These are phyloP conservation scores for Telopea speciosissima DNA, from an alignment of 177 flowering plant species.

Conservation along the genomic window DNA sequence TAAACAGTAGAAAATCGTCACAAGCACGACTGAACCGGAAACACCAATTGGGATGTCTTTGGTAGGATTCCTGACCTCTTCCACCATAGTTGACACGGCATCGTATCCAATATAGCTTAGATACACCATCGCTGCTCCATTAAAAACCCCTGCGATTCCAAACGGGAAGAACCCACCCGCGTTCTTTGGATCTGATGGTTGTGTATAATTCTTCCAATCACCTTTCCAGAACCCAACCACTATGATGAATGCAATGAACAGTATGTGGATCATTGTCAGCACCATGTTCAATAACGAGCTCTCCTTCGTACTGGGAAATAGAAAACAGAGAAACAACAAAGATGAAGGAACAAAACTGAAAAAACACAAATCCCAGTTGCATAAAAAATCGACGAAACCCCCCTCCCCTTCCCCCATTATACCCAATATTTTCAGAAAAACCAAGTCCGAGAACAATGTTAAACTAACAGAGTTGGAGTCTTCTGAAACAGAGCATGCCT, in stretches of 20 bases:
- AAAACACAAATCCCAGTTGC: no score
- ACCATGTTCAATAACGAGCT: constrained; percentile 76
- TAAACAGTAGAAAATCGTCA: constrained; percentile 75
- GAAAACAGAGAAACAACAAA: not conserved
- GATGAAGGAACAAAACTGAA: not conserved
- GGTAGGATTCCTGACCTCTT: constrained; percentile 69
- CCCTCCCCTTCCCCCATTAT: no score
- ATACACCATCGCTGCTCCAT: constrained; percentile 86
- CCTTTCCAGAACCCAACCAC: constrained; percentile 70
- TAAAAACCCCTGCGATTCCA: constrained; percentile 69
- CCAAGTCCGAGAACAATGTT: no score
- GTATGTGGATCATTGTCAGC: constrained; percentile 57
- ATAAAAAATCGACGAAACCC: no score
- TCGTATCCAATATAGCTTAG: constrained; percentile 93
- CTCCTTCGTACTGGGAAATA: constrained; percentile 61
- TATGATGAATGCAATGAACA: constrained; percentile 65
- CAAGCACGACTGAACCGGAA: constrained; percentile 75
- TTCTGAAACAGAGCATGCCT: not conserved
- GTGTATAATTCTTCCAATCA: constrained; percentile 52
- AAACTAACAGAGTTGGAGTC: not conserved
- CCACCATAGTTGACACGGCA: constrained; percentile 96
- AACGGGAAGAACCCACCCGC: constrained; percentile 57
- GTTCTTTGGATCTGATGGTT: constrained; percentile 39
- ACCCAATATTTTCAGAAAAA: no score
- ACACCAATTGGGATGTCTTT: constrained; percentile 84